Base-by-base conservation (phyloP, 2,329 filamentous ascomycete species). In the Fusarium caatingaense region DNA sequence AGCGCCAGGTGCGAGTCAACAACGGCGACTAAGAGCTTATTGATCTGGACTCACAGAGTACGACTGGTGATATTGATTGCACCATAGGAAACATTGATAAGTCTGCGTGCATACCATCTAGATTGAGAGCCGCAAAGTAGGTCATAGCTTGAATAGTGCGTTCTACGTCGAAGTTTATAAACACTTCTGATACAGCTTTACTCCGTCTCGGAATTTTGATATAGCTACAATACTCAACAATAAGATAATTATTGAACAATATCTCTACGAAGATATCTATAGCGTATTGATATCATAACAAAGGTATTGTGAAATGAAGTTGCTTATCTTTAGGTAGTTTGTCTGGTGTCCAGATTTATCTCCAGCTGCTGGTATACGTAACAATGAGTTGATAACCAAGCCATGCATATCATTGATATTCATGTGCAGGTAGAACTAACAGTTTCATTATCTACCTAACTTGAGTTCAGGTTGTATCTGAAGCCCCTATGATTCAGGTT, bases 1-100 rank as follows among this genome's bases (percentile, higher is more conserved):
- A 66, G 45, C 45, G 44, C 27, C 49, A 66, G 40, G 55, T 44
- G 44, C 13, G 11, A 55, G 27, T 47, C 28, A 30, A 61, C 12
- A 18, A 23, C 25, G n/a, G 23, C 13, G 13, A 28, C 37, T 21
- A 6, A 25, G 28, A 56, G 42, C 12, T 55, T 42, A 30, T 32
- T 20, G 10, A 13, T 5, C 27, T 37, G 42, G 20, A 42, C 23
- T 12, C 30, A 49, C 12, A 15, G 20, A 37, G 16, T 20, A 51
- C 21, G 15, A 10, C 13, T 16, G 15, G 21, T 30, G 27, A 48
- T 44, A 15, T 48, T 20, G 21, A 47, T n/a, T 27, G n/a, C 18
- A 34, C 11, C 7, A 16, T 12, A 1, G 21, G 28, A 3, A 32
- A 27, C 20, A 23, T 21, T 20, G 11, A 25, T n/a, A n/a, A 6